Evolutionary conservation across 2,329 filamentous ascomycete species (phyloP), one percentile per base, ranked within the genome.

Genomic region (Botryotinia convoluta): DNA sequence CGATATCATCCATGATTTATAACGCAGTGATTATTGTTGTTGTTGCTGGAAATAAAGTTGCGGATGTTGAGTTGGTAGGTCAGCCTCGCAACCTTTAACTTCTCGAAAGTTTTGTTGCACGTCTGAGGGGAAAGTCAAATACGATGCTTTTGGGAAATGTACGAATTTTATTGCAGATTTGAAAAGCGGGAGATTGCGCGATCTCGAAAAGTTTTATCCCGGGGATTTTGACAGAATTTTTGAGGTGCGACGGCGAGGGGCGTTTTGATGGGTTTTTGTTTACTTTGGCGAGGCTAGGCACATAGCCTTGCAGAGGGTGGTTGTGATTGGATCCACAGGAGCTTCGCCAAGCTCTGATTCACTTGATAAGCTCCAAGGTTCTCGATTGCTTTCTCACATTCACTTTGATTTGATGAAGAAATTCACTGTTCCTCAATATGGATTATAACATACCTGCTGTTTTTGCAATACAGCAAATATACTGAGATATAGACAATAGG

Each of bases 361-460:
- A 68, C 18, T 42, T n/a, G n/a, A 69, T 57, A 69, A 69, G 48
- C 64, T 39, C 35, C 48, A 32, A 32, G 65, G 65, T 57, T 69
- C 65, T 57, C 37, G 39, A 42, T 26, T 18, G 4, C 35, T 42
- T 57, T 57, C 29, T 32, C 6, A 3, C 10, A 57, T 57, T 57
- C 16, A 32, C 18, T 44, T 26, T 22, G 29, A 1, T 20, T 42
- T 35, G n/a, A 32, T 32, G 35, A 32, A 32, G 20, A 32, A 26
- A 22, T 16, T 32, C 37, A 69, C n/a, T 26, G 26, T 29, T 14
- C 8, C n/a, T n/a, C n/a, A n/a, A n/a, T n/a, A n/a, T n/a, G n/a
- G n/a, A n/a, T n/a, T n/a, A n/a, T n/a, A n/a, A n/a, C n/a, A n/a
- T n/a, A n/a, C n/a, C 16, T 39, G 64, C 6, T 42, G 26, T 57